Conservation (phyloP, 768 basidiomycete species). For the Imleria badia region DNA sequence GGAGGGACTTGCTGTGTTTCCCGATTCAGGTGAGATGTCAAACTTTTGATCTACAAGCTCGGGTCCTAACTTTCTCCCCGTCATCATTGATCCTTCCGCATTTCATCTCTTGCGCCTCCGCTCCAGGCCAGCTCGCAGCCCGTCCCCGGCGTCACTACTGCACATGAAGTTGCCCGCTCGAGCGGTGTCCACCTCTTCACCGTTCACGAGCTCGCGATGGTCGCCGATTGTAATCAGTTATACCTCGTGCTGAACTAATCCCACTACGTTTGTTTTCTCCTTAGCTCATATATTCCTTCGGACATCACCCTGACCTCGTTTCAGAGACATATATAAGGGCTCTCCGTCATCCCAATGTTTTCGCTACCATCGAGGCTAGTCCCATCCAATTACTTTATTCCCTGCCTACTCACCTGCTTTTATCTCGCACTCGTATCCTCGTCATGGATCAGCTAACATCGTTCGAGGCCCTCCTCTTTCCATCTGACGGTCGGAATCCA, state of each 20-base stretch:
- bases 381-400: slow-evolving; percentile 19
- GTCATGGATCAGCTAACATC: slow-evolving; percentile 62
- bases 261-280: slow-evolving; percentile 27
- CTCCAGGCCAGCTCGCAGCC: neutral
- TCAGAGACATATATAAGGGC: slow-evolving; percentile 30
- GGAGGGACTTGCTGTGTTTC: slow-evolving; percentile 6
- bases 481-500: slow-evolving; percentile 73
- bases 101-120: slow-evolving; percentile 11
- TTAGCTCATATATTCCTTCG: slow-evolving; percentile 21
- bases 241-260: slow-evolving; percentile 39
- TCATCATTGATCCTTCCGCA: slow-evolving; percentile 6
- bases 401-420: slow-evolving; percentile 14
- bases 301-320: slow-evolving; percentile 43
- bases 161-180: slow-evolving; percentile 17
- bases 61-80: slow-evolving; percentile 16
- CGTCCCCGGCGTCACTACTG: slow-evolving; percentile 1
- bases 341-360: slow-evolving; percentile 21
- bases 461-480: slow-evolving; percentile 76
- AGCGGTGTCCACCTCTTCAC: slow-evolving; percentile 1
- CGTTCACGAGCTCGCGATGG: slow-evolving; percentile 6
- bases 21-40: slow-evolving; percentile 5
- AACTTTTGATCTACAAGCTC: slow-evolving; percentile 24
- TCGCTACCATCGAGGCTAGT: slow-evolving; percentile 22
- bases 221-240: slow-evolving; percentile 21
- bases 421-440: slow-evolving; percentile 16